phyloP scores from a whole-genome alignment of 192 early-diverging fungal species.

The Lobosporangium transversale region DNA sequence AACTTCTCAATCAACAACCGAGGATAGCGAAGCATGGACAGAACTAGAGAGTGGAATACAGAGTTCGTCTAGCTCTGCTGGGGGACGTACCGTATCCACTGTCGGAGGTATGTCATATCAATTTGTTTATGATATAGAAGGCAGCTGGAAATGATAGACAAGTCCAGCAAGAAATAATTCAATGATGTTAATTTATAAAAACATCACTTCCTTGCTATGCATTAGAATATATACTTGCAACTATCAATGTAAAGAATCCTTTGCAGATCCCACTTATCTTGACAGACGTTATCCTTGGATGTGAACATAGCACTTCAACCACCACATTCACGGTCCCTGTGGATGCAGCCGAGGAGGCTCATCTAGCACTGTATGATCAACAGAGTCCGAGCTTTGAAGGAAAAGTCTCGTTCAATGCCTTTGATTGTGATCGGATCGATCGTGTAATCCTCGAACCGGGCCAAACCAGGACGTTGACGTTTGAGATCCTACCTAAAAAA shows the following conservation, averaged over 20 bases:
- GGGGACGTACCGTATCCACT: slow-evolving; percentile 70
- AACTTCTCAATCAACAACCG: slow-evolving; percentile 65
- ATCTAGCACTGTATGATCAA: slow-evolving; percentile 46
- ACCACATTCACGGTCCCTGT: slow-evolving; percentile 25
- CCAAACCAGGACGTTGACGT: slow-evolving; percentile 55
- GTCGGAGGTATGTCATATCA: slow-evolving; percentile 70
- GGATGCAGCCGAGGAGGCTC: slow-evolving; percentile 38
- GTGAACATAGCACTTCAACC: slow-evolving; percentile 53
- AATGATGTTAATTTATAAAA: too few relatives aligned
- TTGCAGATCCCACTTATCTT: slow-evolving; percentile 74
- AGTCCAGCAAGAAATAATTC: too few relatives aligned
- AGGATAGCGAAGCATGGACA: slow-evolving; percentile 72
- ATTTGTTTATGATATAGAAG: neutral
- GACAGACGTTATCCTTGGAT: slow-evolving; percentile 70
- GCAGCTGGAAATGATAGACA: too few relatives aligned
- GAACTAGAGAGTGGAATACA: slow-evolving; percentile 66
- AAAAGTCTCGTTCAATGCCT: slow-evolving; percentile 55
- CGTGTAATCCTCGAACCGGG: slow-evolving; percentile 42
- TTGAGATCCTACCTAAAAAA: slow-evolving; percentile 75
- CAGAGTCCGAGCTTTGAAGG: slow-evolving; percentile 32
- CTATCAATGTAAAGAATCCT: slow-evolving; percentile 74
- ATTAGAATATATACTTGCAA: slow-evolving; percentile 76
- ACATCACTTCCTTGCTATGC: neutral
- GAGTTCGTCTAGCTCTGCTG: slow-evolving; percentile 50
- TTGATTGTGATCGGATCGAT: slow-evolving; percentile 67